phyloP scores from a whole-genome alignment of 257 asterid species.

The Plantago elongata region DNA sequence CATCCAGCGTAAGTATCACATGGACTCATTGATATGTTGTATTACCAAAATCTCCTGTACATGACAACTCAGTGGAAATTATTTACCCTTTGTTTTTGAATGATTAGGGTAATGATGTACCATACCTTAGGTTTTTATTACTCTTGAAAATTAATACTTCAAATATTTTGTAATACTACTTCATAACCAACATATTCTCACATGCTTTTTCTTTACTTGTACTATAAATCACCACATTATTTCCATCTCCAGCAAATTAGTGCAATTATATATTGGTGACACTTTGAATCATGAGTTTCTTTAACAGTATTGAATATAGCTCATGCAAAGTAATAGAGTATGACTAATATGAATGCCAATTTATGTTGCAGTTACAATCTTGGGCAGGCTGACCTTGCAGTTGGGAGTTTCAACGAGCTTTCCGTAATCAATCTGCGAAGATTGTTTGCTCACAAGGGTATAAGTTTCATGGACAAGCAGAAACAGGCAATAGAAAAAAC shows the following conservation, averaged over 20 bases:
- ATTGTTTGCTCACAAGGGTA: constrained; percentile 77
- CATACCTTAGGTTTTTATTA: no score
- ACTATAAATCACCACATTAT: neutral
- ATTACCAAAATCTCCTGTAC: neutral
- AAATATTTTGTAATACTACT: no score
- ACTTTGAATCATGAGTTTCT: neutral
- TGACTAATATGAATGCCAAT: neutral
- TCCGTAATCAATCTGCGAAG: constrained; percentile 90
- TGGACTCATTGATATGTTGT: neutral
- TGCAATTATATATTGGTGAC: no score
- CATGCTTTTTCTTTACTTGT: neutral
- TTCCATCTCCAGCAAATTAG: no score
- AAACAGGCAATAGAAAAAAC: constrained; percentile 68
- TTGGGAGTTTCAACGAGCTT: constrained; percentile 68
- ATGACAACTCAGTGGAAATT: no score
- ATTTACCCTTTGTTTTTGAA: no score
- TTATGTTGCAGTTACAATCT: constrained; percentile 61
- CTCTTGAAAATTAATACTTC: no score
- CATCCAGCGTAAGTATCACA: constrained; percentile 79
- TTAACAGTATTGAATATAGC: neutral
- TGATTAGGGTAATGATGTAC: no score
- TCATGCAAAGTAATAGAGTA: no score
- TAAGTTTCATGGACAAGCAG: constrained; percentile 82
- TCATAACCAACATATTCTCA: no score
- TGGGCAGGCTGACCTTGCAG: constrained; percentile 87